phyloP scores from a whole-genome alignment of 768 basidiomycete species.

The Tulasnella calospora region DNA sequence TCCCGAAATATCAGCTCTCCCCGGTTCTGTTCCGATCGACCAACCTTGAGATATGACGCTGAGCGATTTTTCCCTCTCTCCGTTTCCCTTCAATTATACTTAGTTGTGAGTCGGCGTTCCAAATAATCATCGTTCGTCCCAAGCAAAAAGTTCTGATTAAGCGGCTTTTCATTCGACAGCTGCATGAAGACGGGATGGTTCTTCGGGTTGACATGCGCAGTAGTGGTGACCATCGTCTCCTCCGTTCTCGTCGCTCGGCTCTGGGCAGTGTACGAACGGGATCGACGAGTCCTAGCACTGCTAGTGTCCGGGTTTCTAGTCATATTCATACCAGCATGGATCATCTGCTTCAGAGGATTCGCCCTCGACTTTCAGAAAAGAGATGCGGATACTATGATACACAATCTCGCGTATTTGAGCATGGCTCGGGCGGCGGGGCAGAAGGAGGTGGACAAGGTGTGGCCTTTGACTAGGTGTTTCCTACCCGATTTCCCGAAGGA shows the following conservation, averaged over 20 bases:
- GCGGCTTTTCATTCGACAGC: neutral
- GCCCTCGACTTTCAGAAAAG: neutral
- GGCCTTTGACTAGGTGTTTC: neutral
- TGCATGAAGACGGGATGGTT: neutral
- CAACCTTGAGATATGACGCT: too few relatives aligned
- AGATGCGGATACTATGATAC: neutral
- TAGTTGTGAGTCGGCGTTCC: neutral
- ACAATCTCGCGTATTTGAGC: neutral
- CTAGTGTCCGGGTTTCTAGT: neutral
- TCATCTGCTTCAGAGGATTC: neutral
- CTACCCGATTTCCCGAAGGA: neutral
- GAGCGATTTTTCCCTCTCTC: too few relatives aligned
- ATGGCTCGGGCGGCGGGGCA: neutral
- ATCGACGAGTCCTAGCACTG: too few relatives aligned
- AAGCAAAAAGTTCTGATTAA: neutral
- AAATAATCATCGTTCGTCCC: too few relatives aligned
- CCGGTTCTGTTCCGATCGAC: neutral
- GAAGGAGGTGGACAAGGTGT: neutral
- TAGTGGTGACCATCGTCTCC: slow-evolving; percentile 2
- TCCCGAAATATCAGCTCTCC: neutral
- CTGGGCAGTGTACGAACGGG: neutral
- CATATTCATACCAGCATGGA: neutral
- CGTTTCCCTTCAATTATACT: too few relatives aligned
- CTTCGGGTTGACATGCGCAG: neutral
- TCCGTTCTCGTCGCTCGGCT: neutral